Conservation (phyloP, 139 green algal genomes). For the Eudorina sp. region DNA sequence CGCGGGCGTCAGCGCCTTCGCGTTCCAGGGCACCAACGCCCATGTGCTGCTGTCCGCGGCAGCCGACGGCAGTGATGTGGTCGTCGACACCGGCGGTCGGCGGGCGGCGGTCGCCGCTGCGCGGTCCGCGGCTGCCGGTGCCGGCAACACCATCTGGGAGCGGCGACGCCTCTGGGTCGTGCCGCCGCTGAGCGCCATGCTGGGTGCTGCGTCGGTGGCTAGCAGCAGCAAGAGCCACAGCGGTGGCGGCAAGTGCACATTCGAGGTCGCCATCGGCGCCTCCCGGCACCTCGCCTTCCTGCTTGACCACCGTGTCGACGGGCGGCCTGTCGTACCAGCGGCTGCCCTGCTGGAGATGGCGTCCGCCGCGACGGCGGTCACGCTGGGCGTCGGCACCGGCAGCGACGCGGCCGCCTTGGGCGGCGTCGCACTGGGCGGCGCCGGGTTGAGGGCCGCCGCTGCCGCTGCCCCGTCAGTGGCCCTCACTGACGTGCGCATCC, state of each 20-base stretch:
- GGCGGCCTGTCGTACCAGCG: constrained; percentile 69
- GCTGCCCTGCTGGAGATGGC: constrained; percentile 77
- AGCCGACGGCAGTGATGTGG: neutral
- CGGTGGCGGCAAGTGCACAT: neutral
- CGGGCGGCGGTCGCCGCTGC: neutral
- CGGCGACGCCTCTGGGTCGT: constrained; percentile 63
- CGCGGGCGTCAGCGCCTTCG: constrained; percentile 84
- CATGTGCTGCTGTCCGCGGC: constrained; percentile 68
- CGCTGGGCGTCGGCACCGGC: neutral
- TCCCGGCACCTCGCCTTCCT: constrained; percentile 57
- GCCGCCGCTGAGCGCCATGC: constrained; percentile 33
- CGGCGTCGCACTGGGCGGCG: neutral
- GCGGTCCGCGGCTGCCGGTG: neutral
- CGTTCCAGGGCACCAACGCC: constrained; percentile 85
- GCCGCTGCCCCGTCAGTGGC: constrained; percentile 20
- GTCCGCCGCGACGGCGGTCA: constrained; percentile 13
- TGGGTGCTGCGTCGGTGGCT: neutral
- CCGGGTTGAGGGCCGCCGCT: neutral
- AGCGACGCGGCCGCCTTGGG: neutral
- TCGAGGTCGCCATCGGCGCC: constrained; percentile 34
- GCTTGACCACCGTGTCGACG: constrained; percentile 71
- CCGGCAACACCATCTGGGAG: constrained; percentile 44
- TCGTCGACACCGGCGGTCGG: neutral
- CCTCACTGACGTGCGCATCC: constrained; percentile 51
- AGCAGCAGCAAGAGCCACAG: neutral